These are phyloP conservation scores for Anastatica hierochuntica DNA, from an alignment of 345 rosid species.

Conservation along the genomic window DNA sequence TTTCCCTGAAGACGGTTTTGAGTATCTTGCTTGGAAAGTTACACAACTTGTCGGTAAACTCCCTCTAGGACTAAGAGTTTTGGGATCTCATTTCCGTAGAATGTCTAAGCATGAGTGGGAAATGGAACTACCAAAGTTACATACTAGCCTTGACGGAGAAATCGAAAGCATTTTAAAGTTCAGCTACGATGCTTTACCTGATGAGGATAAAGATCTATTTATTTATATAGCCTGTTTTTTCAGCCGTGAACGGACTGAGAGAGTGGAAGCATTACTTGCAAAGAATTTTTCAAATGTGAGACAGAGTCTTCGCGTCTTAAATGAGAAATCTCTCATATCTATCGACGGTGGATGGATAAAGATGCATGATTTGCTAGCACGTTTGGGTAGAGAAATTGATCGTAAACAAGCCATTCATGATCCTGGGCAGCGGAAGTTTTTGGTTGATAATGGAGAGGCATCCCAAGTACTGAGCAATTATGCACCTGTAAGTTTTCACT, in stretches of 20 bases:
- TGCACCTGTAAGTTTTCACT: neutral
- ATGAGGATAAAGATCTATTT: no score
- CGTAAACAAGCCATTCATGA: neutral
- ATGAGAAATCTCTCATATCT: neutral
- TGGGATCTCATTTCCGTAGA: constrained; percentile 7
- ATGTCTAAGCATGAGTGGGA: neutral
- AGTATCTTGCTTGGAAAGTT: neutral
- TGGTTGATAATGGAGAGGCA: neutral
- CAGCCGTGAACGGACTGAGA: neutral
- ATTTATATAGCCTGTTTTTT: no score
- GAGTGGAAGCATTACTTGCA: neutral
- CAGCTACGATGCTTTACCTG: no score
- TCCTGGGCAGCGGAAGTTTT: neutral
- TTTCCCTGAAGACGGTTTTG: neutral
- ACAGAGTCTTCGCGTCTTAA: neutral
- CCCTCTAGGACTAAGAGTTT: constrained; percentile 25
- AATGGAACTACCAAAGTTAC: neutral
- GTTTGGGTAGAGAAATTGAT: neutral
- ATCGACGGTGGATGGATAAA: neutral
- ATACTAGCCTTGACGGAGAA: no score
- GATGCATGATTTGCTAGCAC: neutral
- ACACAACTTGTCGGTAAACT: constrained; percentile 3
- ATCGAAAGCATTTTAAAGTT: no score
- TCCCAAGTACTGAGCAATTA: neutral
- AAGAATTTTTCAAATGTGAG: neutral